A percentile compares a stretch with the other conserved stretches of the same genome.
Conservation (phyloP, 345 rosid genomes). For the Populus deltoides region DNA sequence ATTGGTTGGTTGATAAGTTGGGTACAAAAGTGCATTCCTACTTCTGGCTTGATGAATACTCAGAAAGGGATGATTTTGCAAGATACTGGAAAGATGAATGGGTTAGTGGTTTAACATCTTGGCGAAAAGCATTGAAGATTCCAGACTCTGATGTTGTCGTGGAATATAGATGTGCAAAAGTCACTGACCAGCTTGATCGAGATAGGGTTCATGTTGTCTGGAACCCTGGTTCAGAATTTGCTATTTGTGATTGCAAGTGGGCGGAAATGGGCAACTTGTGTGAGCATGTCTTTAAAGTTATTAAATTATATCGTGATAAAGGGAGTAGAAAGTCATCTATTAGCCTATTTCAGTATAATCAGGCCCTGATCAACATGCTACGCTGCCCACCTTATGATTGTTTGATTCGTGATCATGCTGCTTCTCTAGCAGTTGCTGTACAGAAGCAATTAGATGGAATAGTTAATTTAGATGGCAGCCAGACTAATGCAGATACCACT, state of each 20-base stretch:
- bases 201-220: slow-evolving; percentile 55
- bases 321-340: slow-evolving; percentile 44
- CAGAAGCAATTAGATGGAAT: slow-evolving; percentile 52
- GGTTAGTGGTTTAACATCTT: slow-evolving; percentile 80
- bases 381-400: slow-evolving; percentile 65
- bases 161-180: slow-evolving; percentile 55
- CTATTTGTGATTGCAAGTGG: slow-evolving; percentile 75
- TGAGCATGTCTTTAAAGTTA: slow-evolving; percentile 72
- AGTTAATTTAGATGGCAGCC: slow-evolving; percentile 29
- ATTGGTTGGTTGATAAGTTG: slow-evolving; percentile 94
- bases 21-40: slow-evolving; percentile 87
- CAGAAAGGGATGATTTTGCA: slow-evolving; percentile 70
- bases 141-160: slow-evolving; percentile 60
- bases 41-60: slow-evolving; percentile 93
- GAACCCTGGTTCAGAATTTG: slow-evolving; percentile 80
- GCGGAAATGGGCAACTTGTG: slow-evolving; percentile 82
- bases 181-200: slow-evolving; percentile 51
- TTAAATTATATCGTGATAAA: slow-evolving; percentile 37
- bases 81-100: slow-evolving; percentile 89
- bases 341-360: slow-evolving; percentile 58
- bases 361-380: slow-evolving; percentile 58
- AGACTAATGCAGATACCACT: slow-evolving; percentile 14
- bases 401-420: slow-evolving; percentile 72
- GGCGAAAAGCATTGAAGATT: slow-evolving; percentile 70
- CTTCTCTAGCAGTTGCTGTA: slow-evolving; percentile 57